phyloP scores from a whole-genome alignment of 352 stramenopile species.

The Thalassiosira mediterranea region DNA sequence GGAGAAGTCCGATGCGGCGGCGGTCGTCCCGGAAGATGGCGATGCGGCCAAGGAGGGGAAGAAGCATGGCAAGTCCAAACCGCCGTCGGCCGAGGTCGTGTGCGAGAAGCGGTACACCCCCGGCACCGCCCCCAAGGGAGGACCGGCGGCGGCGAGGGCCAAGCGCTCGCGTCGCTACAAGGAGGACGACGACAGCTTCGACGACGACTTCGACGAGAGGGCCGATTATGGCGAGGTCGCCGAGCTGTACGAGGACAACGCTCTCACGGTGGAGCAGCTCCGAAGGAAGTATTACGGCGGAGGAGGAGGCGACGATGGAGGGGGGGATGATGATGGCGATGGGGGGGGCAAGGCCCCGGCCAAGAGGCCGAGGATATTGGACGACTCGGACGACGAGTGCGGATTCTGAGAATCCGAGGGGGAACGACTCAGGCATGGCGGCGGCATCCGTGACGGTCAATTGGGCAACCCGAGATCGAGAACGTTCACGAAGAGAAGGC shows the following conservation, averaged over 20 bases:
- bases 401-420: neutral
- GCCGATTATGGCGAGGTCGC: slow-evolving; percentile 40
- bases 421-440: no score
- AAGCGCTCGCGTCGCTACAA: neutral
- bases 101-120: slow-evolving; percentile 40
- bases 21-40: no score
- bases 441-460: no score
- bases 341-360: slow-evolving; percentile 11
- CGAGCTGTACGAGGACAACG: slow-evolving; percentile 44
- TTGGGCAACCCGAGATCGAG: no score
- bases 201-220: slow-evolving; percentile 27
- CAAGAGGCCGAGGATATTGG: slow-evolving; percentile 11
- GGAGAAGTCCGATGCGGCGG: neutral
- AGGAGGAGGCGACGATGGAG: slow-evolving; percentile 25
- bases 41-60: neutral
- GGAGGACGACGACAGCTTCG: slow-evolving; percentile 25
- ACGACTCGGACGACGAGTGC: slow-evolving; percentile 8
- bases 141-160: neutral
- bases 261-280: slow-evolving; percentile 45
- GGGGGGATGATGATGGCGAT: slow-evolving; percentile 19
- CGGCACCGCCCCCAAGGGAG: slow-evolving; percentile 19
- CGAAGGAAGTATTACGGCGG: slow-evolving; percentile 52
- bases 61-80: neutral
- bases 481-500: no score
- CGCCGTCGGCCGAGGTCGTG: slow-evolving; percentile 9